A percentile compares a stretch with the other conserved stretches of the same genome.
These are phyloP conservation scores for Pseudogymnoascus sp. DNA, from an alignment of 2,329 filamentous ascomycete species.

Conservation along the genomic window DNA sequence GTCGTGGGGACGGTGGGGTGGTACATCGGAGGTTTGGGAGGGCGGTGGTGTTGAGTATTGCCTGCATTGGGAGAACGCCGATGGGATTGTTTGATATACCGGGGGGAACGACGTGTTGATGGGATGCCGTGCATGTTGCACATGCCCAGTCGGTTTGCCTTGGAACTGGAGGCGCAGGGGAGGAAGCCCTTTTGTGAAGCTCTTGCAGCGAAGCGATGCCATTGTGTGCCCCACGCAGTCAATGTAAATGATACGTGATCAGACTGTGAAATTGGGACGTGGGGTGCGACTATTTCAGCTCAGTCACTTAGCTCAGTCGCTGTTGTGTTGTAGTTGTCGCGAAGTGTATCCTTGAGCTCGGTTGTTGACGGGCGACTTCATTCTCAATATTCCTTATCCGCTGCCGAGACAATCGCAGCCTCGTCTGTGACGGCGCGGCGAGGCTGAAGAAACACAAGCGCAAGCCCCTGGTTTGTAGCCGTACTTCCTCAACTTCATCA, in stretches of 20 bases:
- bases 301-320: not conserved
- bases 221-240: not conserved
- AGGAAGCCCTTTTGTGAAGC: not conserved
- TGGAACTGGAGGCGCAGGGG: not conserved
- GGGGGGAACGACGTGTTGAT: not conserved
- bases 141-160: not conserved
- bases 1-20: too few relatives aligned
- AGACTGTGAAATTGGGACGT: not conserved
- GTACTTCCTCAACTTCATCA: not conserved
- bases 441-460: not conserved
- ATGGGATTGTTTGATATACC: not conserved
- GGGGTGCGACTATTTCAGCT: not conserved
- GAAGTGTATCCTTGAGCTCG: not conserved
- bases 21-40: not conserved
- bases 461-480: not conserved
- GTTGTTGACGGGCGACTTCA: not conserved
- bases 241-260: not conserved
- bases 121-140: not conserved
- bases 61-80: not conserved
- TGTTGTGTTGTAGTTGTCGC: not conserved
- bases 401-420: not conserved
- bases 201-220: not conserved
- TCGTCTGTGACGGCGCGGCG: not conserved
- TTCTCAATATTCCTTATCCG: not conserved
- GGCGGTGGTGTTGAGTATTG: slow-evolving; percentile 4